Evolutionary conservation across 1,284 basidiomycete genomes (phyloP).

Genomic region (Naganishia cerealis): DNA sequence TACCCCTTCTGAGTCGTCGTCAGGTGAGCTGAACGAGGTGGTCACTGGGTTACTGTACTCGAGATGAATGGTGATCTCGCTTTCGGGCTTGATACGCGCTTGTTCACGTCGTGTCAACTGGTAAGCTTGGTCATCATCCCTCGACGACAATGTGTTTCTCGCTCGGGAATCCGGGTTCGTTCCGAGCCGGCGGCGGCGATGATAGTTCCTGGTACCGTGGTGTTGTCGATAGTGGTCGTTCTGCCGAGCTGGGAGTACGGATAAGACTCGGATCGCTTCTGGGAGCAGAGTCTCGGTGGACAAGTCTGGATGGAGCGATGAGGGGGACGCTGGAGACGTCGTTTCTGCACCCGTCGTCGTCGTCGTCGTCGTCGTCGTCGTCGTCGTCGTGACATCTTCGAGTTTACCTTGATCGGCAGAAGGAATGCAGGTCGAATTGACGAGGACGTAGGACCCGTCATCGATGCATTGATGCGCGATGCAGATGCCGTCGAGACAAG

Average conservation of each 20-base stretch:
- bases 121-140: background rate
- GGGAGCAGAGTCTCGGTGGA: background rate
- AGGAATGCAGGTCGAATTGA: slow-evolving; percentile 10
- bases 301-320: background rate
- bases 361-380: no score
- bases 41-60: background rate
- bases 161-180: background rate
- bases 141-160: background rate
- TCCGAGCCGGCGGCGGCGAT: no score
- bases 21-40: background rate
- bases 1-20: no score
- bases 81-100: background rate
- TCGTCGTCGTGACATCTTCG: background rate
- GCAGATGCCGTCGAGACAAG: slow-evolving; percentile 8
- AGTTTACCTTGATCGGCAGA: background rate
- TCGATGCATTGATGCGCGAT: slow-evolving; percentile 11
- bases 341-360: no score
- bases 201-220: background rate
- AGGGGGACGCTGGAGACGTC: background rate
- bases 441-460: slow-evolving; percentile 1
- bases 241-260: background rate
- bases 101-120: background rate
- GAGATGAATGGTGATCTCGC: background rate
- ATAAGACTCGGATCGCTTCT: background rate
- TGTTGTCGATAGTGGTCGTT: background rate